phyloP scores from a whole-genome alignment of 768 basidiomycete genomes.

The Mycena latifolia region DNA sequence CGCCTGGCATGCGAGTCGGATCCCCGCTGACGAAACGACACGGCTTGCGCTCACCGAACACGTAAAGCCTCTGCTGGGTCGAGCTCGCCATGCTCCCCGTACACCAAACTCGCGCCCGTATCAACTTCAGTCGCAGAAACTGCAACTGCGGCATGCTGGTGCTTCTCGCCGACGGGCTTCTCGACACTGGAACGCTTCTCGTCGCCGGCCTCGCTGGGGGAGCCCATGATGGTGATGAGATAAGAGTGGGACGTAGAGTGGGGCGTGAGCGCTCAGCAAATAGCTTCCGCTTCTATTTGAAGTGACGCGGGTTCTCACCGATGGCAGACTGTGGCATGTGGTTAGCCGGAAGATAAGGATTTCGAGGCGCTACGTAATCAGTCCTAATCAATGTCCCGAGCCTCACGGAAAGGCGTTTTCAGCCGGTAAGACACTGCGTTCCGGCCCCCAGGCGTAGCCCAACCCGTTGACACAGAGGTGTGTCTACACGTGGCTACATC shows the following conservation, averaged over 20 bases:
- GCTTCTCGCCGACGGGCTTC: constrained; percentile 8
- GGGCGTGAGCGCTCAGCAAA: too few species aligned
- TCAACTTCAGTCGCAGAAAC: constrained; percentile 66
- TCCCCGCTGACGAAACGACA: too few species aligned
- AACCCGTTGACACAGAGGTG: too few species aligned
- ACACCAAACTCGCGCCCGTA: constrained; percentile 69
- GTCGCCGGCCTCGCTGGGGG: neutral
- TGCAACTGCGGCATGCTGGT: constrained; percentile 40
- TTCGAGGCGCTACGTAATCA: too few species aligned
- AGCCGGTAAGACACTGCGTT: too few species aligned
- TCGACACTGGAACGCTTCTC: constrained; percentile 2
- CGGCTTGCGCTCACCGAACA: constrained; percentile 58
- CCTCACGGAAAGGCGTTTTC: too few species aligned
- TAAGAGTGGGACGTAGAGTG: neutral
- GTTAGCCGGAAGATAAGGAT: neutral
- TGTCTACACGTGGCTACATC: too few species aligned
- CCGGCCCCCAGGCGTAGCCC: too few species aligned
- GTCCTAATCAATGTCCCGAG: too few species aligned
- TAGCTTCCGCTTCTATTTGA: constrained; percentile 1
- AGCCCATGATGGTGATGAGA: constrained; percentile 12
- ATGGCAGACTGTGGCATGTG: neutral
- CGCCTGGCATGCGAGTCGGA: constrained; percentile 51
- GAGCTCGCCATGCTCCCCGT: constrained; percentile 56
- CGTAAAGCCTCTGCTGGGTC: constrained; percentile 65
- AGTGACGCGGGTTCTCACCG: too few species aligned